Base-by-base conservation (phyloP, 345 rosid species). In the Aethionema arabicum region DNA sequence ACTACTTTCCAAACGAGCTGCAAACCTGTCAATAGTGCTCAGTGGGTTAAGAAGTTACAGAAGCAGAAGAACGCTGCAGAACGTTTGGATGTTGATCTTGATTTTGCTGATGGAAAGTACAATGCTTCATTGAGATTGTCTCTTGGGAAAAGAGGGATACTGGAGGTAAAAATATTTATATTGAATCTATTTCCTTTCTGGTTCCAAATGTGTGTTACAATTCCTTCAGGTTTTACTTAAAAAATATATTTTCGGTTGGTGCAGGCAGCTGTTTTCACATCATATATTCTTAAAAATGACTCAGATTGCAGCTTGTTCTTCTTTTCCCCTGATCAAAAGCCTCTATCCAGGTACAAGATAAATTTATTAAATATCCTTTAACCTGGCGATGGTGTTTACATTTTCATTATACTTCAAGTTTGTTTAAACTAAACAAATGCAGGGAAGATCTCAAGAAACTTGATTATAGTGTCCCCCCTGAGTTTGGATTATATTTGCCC, bases 31-130 rank as follows among this genome's bases (percentile, higher is more conserved):
- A 88, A 83, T 68, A 86, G 90, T 66, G 76, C 85, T 43, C 95
- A 91, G 71, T 91, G 92, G 98, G 77, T 79, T 63, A 88, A 85
- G 77, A 91, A 78, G 77, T 73, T 91, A 66, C 77, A 69, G 58
- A 86, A 86, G 75, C 80, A 74, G 56, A 84, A 79, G 77, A 78
- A 73, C 11, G 75, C 72, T 62, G 78, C 78, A 29, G 72, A 59
- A 6, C 79, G 30, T 74, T 76, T 88, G 77, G 92, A 91, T 64
- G 70, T 88, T 72, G 86, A 81, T 77, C 81, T 91, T 64, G 95
- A 91, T 73, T 91, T 91, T 76, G 79, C 78, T 45, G 82, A 82
- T 79, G 98, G 95, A 68, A 88, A 82, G 73, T 83, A 77, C 74
- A 77, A 75, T 72, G 90, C 92, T 55, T 76, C 80, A 51, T 77